These are phyloP conservation scores for Pestalotiopsis sp. DNA, from an alignment of 2,329 filamentous ascomycete genomes.

Conservation along the genomic window DNA sequence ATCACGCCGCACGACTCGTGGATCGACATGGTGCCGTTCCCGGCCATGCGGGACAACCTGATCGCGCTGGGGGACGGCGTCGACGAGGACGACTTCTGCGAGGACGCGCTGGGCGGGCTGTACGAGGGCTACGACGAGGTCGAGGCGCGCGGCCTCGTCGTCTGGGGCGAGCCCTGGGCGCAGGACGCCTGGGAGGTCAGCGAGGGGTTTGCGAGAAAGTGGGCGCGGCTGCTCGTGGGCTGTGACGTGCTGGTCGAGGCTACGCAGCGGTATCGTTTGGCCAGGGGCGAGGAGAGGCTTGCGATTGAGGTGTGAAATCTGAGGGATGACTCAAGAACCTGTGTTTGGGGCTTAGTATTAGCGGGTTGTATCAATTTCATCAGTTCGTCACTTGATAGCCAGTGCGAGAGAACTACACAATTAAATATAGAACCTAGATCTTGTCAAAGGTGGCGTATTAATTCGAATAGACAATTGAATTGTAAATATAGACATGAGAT, in stretches of 20 bases:
- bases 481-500: no score
- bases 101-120: slow-evolving; percentile 30
- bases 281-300: slow-evolving; percentile 34
- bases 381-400: no score
- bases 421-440: no score
- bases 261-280: slow-evolving; percentile 37
- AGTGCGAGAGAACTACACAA: no score
- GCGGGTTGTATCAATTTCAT: no score
- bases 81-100: slow-evolving; percentile 32
- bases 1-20: slow-evolving; percentile 28
- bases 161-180: slow-evolving; percentile 39
- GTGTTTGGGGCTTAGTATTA: no score
- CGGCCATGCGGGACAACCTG: slow-evolving; percentile 33
- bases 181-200: slow-evolving; percentile 42
- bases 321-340: no score
- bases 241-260: slow-evolving; percentile 33
- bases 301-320: slow-evolving; percentile 19
- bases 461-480: no score
- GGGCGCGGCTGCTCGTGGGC: slow-evolving; percentile 36
- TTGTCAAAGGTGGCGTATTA: no score
- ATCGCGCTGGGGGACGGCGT: slow-evolving; percentile 21
- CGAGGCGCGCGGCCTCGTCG: slow-evolving; percentile 32
- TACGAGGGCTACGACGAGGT: slow-evolving; percentile 31
- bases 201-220: slow-evolving; percentile 36
- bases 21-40: slow-evolving; percentile 30